These are phyloP conservation scores for Fusarium longipes DNA, from an alignment of 2,329 filamentous ascomycete species.

Conservation along the genomic window DNA sequence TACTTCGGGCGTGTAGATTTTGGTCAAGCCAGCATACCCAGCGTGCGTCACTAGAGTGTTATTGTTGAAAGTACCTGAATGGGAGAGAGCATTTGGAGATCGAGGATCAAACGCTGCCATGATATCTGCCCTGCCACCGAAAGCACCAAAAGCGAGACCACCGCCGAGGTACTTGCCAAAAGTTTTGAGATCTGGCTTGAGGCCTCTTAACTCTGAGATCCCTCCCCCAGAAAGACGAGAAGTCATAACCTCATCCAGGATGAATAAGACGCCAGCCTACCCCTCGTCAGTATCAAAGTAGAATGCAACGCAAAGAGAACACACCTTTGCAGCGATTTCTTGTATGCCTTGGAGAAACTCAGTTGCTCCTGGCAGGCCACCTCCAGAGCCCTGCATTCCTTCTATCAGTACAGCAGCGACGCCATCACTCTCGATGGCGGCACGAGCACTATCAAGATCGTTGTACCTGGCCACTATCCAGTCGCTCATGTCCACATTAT, in stretches of 20 bases:
- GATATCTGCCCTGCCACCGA: slow-evolving; percentile 69
- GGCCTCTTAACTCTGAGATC: slow-evolving; percentile 54
- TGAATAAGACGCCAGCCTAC: slow-evolving; percentile 66
- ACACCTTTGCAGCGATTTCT: slow-evolving; percentile 55
- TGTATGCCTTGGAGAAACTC: slow-evolving; percentile 66
- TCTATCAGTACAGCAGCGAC: slow-evolving; percentile 75
- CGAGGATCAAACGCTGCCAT: slow-evolving; percentile 69
- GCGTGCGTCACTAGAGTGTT: slow-evolving; percentile 70
- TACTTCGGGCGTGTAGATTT: slow-evolving; percentile 51
- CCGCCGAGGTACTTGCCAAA: slow-evolving; percentile 76
- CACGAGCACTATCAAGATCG: slow-evolving; percentile 59
- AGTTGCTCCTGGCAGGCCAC: slow-evolving; percentile 61
- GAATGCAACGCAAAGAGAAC: background rate
- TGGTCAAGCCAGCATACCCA: slow-evolving; percentile 56
- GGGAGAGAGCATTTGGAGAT: slow-evolving; percentile 54
- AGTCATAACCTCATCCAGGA: slow-evolving; percentile 79
- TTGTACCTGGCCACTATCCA: slow-evolving; percentile 73
- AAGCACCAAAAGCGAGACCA: slow-evolving; percentile 73
- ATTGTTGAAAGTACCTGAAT: slow-evolving; percentile 77
- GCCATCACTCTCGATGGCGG: slow-evolving; percentile 57
- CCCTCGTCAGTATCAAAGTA: background rate
- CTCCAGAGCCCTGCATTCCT: slow-evolving; percentile 72
- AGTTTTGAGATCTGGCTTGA: slow-evolving; percentile 71
- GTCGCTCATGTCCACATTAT: slow-evolving; percentile 63
- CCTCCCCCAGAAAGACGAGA: slow-evolving; percentile 66